phyloP scores from a whole-genome alignment of 495 filamentous ascomycete species.

The Penicillium steckii region DNA sequence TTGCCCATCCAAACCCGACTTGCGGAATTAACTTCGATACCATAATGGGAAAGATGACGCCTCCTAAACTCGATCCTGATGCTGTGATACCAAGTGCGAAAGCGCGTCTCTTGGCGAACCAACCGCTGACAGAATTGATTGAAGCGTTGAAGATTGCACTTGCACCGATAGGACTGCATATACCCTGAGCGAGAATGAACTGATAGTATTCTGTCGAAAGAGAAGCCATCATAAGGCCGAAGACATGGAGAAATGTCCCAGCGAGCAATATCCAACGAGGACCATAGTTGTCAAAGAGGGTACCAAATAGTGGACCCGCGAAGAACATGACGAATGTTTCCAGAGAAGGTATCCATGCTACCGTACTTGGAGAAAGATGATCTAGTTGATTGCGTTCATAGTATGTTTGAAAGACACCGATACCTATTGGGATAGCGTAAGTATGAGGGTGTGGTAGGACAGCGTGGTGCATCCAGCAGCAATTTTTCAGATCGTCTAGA shows the following conservation, averaged over 20 bases:
- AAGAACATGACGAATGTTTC: slow-evolving; percentile 49
- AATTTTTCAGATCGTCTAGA: background rate
- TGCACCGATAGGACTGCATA: slow-evolving; percentile 52
- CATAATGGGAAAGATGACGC: slow-evolving; percentile 62
- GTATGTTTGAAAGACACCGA: slow-evolving; percentile 62
- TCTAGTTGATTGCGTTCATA: slow-evolving; percentile 48
- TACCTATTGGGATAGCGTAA: too few species aligned
- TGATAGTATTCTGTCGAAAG: slow-evolving; percentile 45
- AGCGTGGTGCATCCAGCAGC: too few species aligned
- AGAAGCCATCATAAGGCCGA: slow-evolving; percentile 65
- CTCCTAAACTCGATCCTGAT: slow-evolving; percentile 60
- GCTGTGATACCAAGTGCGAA: slow-evolving; percentile 69
- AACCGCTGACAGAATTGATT: slow-evolving; percentile 58
- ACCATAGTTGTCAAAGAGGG: slow-evolving; percentile 73
- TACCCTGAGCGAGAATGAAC: slow-evolving; percentile 42
- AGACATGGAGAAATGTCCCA: slow-evolving; percentile 63
- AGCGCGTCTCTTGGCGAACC: slow-evolving; percentile 66
- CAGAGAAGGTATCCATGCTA: slow-evolving; percentile 53
- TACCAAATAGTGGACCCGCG: slow-evolving; percentile 47
- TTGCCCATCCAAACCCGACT: slow-evolving; percentile 72
- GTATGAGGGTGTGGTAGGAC: too few species aligned
- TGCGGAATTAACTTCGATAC: slow-evolving; percentile 58
- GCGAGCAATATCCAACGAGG: slow-evolving; percentile 61
- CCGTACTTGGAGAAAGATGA: slow-evolving; percentile 38
- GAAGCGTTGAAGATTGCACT: slow-evolving; percentile 61